These are phyloP conservation scores for Raphidocelis subcapitata DNA, from an alignment of 139 green algal species.

Conservation along the genomic window DNA sequence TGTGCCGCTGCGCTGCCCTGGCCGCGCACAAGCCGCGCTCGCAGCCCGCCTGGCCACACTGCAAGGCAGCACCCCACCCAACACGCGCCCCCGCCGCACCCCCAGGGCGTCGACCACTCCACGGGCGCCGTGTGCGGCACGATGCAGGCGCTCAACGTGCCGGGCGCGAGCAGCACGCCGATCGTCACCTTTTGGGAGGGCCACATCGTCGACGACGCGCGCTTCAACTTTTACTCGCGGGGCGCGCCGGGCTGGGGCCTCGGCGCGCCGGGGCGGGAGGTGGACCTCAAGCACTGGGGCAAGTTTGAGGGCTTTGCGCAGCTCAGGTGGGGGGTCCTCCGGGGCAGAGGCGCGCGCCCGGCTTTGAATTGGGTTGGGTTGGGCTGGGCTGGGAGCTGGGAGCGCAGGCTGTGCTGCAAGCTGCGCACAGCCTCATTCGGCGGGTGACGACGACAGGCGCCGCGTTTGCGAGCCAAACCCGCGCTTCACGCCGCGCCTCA, in stretches of 20 bases:
- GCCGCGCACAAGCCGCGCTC: not conserved
- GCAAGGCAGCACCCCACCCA: not conserved
- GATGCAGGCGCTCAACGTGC: slow-evolving; percentile 64
- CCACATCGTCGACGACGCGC: slow-evolving; percentile 72
- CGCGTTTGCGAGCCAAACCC: too few relatives aligned
- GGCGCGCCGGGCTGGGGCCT: slow-evolving; percentile 32
- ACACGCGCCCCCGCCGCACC: not conserved
- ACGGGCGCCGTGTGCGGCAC: slow-evolving; percentile 49
- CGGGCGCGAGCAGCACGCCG: slow-evolving; percentile 12
- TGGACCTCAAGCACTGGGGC: slow-evolving; percentile 59
- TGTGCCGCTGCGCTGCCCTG: not conserved
- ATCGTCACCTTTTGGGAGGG: slow-evolving; percentile 74
- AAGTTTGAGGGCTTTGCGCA: slow-evolving; percentile 51
- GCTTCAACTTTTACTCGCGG: slow-evolving; percentile 66
- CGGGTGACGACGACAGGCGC: too few relatives aligned
- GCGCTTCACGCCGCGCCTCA: too few relatives aligned
- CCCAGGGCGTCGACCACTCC: slow-evolving; percentile 44
- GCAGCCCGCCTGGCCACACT: not conserved
- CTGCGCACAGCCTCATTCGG: too few relatives aligned
- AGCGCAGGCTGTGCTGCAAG: too few relatives aligned
- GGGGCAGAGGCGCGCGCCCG: not conserved
- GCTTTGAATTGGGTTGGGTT: not conserved
- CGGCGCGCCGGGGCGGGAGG: slow-evolving; percentile 8
- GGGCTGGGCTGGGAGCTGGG: too few relatives aligned
- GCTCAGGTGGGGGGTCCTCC: slow-evolving; percentile 17